Conservation (phyloP, 495 filamentous ascomycete genomes). For the Elaphomyces granulatus region DNA sequence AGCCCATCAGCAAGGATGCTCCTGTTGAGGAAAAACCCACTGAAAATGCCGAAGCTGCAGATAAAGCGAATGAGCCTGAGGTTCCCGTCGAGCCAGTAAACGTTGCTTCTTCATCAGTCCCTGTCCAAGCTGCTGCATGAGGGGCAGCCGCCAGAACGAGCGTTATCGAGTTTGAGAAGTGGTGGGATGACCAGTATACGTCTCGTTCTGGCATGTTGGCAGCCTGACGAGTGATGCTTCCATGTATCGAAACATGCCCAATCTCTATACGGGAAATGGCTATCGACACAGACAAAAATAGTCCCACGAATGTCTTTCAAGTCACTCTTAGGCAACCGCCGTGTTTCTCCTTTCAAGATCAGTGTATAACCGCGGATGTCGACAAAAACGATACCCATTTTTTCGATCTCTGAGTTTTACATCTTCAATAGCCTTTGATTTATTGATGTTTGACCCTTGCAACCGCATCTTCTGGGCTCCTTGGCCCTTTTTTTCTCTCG, state of each 20-base stretch:
- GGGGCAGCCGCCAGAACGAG: conserved; percentile 15
- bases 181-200: conserved; percentile 25
- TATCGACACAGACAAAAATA: too few relatives aligned
- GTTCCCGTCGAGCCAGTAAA: conserved; percentile 17
- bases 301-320: too few relatives aligned
- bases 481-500: conserved; percentile 17
- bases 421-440: conserved; percentile 9
- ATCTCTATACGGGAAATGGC: too few relatives aligned
- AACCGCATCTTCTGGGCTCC: conserved; percentile 10
- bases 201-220: conserved; percentile 13
- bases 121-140: conserved; percentile 39
- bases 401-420: conserved; percentile 13
- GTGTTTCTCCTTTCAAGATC: too few relatives aligned
- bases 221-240: conserved; percentile 6
- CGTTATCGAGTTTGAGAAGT: conserved; percentile 29
- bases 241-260: background rate
- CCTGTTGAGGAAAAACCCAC: conserved; percentile 14
- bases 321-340: too few relatives aligned
- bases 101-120: conserved; percentile 22
- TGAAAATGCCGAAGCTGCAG: conserved; percentile 22
- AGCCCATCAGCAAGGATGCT: conserved; percentile 18
- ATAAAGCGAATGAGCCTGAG: conserved; percentile 3
- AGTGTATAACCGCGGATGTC: too few relatives aligned
- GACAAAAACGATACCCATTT: conserved; percentile 19
- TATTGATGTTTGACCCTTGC: conserved; percentile 15